These are phyloP conservation scores for Boletus subcaerulescens DNA, from an alignment of 768 basidiomycete genomes.

Conservation along the genomic window DNA sequence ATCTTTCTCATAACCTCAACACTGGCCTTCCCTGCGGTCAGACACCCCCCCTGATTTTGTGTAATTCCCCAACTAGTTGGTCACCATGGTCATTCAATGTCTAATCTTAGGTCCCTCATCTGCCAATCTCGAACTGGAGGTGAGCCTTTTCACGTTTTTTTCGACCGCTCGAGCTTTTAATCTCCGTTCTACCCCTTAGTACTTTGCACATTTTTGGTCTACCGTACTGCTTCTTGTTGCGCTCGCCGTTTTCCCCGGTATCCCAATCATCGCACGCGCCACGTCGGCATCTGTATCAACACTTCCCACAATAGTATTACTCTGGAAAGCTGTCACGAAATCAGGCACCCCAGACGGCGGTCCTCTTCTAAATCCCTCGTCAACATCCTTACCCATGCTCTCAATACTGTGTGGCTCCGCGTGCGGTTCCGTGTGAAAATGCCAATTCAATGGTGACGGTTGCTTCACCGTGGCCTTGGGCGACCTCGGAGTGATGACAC, in stretches of 20 bases:
- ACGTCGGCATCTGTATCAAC: slow-evolving; percentile 1
- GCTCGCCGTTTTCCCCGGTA: slow-evolving; percentile 8
- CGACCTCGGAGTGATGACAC: slow-evolving; percentile 2
- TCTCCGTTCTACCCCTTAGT: background rate
- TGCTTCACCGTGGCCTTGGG: background rate
- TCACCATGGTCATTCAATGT: background rate
- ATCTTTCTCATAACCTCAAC: background rate
- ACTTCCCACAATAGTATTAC: background rate
- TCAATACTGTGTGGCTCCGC: slow-evolving; percentile 17
- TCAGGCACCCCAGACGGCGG: background rate
- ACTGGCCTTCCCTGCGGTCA: background rate
- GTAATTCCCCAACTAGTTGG: background rate
- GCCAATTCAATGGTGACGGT: slow-evolving; percentile 9
- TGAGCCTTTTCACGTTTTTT: background rate
- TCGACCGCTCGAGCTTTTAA: background rate
- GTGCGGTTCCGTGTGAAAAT: slow-evolving; percentile 8
- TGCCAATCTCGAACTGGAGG: slow-evolving; percentile 10
- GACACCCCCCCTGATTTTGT: background rate
- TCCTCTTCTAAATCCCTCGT: slow-evolving; percentile 7
- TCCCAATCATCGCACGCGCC: slow-evolving; percentile 5
- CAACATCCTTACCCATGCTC: slow-evolving; percentile 6
- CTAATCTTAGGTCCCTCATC: slow-evolving; percentile 7
- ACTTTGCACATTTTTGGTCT: background rate
- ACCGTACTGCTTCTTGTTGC: slow-evolving; percentile 5
- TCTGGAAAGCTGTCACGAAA: slow-evolving; percentile 6